These are phyloP conservation scores for Scedosporium apiospermum DNA, from an alignment of 2,329 filamentous ascomycete species.

Conservation along the genomic window DNA sequence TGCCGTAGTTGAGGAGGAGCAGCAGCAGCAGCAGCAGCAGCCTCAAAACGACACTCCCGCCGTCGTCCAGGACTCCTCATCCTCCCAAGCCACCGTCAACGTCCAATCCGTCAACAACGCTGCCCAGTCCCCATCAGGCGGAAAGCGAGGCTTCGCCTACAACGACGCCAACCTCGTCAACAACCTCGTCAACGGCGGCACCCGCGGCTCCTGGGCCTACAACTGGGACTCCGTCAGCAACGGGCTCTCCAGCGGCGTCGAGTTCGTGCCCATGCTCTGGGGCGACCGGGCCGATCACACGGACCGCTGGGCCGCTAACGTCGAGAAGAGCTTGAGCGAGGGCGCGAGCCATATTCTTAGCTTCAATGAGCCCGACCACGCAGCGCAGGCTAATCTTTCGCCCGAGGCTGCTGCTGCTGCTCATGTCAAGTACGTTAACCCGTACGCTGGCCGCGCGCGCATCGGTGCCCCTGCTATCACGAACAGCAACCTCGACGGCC, in stretches of 20 bases:
- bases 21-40: too few species aligned
- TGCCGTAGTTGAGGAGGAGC: slow-evolving; percentile 6
- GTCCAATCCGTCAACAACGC: slow-evolving; percentile 8
- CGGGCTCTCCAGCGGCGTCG: slow-evolving; percentile 32
- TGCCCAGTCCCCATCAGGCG: slow-evolving; percentile 17
- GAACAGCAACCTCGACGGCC: slow-evolving; percentile 39
- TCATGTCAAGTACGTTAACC: slow-evolving; percentile 46
- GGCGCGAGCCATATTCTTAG: slow-evolving; percentile 50
- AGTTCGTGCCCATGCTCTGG: slow-evolving; percentile 63
- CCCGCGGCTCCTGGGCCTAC: slow-evolving; percentile 48
- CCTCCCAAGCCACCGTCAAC: neutral
- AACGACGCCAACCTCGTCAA: slow-evolving; percentile 47
- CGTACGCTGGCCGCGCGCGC: slow-evolving; percentile 39
- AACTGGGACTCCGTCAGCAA: slow-evolving; percentile 52
- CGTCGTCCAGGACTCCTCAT: neutral
- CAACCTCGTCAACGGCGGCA: slow-evolving; percentile 31
- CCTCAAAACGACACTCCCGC: slow-evolving; percentile 11
- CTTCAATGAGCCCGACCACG: slow-evolving; percentile 65
- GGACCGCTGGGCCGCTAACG: slow-evolving; percentile 39
- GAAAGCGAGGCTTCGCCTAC: slow-evolving; percentile 62
- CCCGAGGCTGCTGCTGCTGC: slow-evolving; percentile 39
- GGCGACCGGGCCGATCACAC: slow-evolving; percentile 34
- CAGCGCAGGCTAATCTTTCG: slow-evolving; percentile 47
- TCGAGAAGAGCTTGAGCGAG: slow-evolving; percentile 37
- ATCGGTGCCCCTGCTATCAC: slow-evolving; percentile 53